These are phyloP conservation scores for Penicillium digitatum DNA, from an alignment of 2,329 filamentous ascomycete species.

Conservation along the genomic window DNA sequence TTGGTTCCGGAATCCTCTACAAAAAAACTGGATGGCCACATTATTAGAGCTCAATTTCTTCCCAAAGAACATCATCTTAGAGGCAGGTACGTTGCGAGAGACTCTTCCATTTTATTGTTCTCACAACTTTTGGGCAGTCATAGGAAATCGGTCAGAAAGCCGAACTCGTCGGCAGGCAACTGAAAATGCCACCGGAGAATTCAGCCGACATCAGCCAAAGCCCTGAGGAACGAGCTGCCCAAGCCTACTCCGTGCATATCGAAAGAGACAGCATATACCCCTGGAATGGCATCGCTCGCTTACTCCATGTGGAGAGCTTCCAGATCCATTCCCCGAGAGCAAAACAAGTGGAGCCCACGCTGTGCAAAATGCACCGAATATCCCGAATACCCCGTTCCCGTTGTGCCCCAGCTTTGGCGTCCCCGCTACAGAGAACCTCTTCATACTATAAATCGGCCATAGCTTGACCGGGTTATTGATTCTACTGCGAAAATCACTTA, in stretches of 20 bases:
- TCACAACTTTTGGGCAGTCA: background rate
- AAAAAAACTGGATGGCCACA: background rate
- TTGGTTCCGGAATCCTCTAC: background rate
- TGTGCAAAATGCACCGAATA: no score
- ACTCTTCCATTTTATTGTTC: background rate
- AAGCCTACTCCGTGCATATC: background rate
- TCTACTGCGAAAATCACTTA: background rate
- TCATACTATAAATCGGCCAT: background rate
- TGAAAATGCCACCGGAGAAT: background rate
- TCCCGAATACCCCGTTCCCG: background rate
- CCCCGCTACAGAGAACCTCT: background rate
- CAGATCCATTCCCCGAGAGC: background rate
- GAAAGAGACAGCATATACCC: background rate
- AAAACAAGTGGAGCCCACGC: constrained; percentile 1
- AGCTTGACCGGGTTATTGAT: background rate
- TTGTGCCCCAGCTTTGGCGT: constrained; percentile 1
- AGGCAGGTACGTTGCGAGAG: no score
- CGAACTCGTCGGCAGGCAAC: constrained; percentile 8
- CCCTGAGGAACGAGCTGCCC: background rate
- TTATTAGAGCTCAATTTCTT: background rate
- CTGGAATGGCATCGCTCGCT: background rate
- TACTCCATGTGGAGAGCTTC: constrained; percentile 1
- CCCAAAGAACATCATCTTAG: no score
- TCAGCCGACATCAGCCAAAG: constrained; percentile 2
- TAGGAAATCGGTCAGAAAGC: constrained; percentile 14